Evolutionary conservation across 1,284 basidiomycete species (phyloP).

Genomic region (Anthracocystis walkeri): DNA sequence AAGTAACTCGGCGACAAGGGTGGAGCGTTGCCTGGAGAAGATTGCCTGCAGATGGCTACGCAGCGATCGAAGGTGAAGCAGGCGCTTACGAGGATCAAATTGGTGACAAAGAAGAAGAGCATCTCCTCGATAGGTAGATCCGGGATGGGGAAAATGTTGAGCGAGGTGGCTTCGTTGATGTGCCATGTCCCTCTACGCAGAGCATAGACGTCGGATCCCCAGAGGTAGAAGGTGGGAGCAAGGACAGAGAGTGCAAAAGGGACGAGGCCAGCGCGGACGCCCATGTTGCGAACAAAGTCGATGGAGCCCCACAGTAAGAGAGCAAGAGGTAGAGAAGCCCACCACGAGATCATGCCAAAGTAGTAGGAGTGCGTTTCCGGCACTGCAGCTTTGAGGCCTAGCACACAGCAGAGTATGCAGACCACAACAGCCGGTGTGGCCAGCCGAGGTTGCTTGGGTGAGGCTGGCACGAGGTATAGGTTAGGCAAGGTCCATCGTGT

Average conservation of each 20-base stretch:
- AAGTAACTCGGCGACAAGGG: slow-evolving; percentile 56
- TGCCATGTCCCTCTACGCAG: slow-evolving; percentile 62
- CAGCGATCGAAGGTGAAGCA: slow-evolving; percentile 65
- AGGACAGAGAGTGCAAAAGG: slow-evolving; percentile 33
- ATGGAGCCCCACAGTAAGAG: slow-evolving; percentile 56
- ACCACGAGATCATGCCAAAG: slow-evolving; percentile 64
- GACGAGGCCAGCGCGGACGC: slow-evolving; percentile 16
- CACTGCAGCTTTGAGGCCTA: slow-evolving; percentile 28
- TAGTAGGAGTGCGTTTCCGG: slow-evolving; percentile 53
- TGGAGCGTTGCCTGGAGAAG: slow-evolving; percentile 1
- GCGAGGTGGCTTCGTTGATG: slow-evolving; percentile 58
- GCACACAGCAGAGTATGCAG: slow-evolving; percentile 11
- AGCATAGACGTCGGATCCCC: slow-evolving; percentile 59
- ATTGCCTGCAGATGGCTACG: slow-evolving; percentile 51
- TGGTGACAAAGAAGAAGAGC: slow-evolving; percentile 66
- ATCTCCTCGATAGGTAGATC: slow-evolving; percentile 66
- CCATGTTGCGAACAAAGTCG: slow-evolving; percentile 47
- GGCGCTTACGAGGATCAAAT: slow-evolving; percentile 61
- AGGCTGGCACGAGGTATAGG: slow-evolving; percentile 28
- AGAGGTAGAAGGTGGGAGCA: slow-evolving; percentile 54
- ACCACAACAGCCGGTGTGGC: slow-evolving; percentile 15
- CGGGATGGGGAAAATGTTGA: slow-evolving; percentile 60
- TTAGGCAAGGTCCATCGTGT: slow-evolving; percentile 60
- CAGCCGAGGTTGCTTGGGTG: slow-evolving; percentile 3
- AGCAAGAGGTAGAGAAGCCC: slow-evolving; percentile 55